Base-by-base conservation (phyloP, 2,329 filamentous ascomycete genomes). In the Botrytis fabae region DNA sequence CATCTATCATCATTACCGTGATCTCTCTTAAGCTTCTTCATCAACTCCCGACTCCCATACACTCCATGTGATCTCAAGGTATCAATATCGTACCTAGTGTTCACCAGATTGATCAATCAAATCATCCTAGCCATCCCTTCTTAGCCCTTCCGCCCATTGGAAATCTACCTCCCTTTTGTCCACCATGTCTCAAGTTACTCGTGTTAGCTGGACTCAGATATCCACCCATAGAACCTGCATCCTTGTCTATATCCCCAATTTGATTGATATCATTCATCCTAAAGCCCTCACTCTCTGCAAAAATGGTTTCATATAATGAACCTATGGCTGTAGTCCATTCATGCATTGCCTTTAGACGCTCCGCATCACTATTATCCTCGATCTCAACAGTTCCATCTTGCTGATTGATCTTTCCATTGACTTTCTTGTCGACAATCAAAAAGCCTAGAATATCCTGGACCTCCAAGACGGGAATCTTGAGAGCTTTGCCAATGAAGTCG, bases 391-490 rank as follows among this genome's bases (percentile, higher is more conserved):
- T 93, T 64, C 95, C 94, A 73, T 89, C 88, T 82, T 94, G 90
- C 83, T 98, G 93, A 83, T 99, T 93, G 80, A 99, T 95, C 82
- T 92, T 92, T 75, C 94, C 96, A 69, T 90, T 87, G 77, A 99
- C 90, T 81, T 94, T 93, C 79, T 93, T 91, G 81, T 97, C 94
- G 75, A 98, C 89, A 76, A 99, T 98, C 70, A 98, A 86, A 83
- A 95, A 97, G 65, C 94, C 92, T n/a, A 98, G 85, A 75, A 99
- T 98, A 79, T 99, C 96, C 83, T 97, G 92, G 4, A 97, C 94
- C 83, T 99, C 96, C 22, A 89, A 85, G 64, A 94, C 88, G 42
- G 92, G 91, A 76, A 99, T 97, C 81, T 92, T 92, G 75, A 99
- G 91, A 79, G 95, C 91, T 78, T 91, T 91, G 42, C 94, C 94